A percentile compares a stretch with the other conserved stretches of the same genome.
phyloP scores from a whole-genome alignment of 1,139 yeast species.

The Ogataea hybrid region DNA sequence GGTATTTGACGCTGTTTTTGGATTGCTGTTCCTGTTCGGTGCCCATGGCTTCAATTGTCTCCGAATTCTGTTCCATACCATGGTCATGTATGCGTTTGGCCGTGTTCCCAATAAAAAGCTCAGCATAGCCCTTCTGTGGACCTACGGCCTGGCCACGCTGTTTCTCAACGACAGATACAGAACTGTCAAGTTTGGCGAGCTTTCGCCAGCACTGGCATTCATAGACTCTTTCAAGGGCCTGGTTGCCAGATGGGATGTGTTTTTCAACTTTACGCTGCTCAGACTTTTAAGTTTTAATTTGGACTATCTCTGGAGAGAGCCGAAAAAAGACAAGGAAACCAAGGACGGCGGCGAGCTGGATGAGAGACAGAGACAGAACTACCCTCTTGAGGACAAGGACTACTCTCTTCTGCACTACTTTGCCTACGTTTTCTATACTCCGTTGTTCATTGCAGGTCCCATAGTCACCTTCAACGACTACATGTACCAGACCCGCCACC shows the following conservation, averaged over 20 bases:
- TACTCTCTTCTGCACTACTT: conserved; percentile 65
- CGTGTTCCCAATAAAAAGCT: conserved; percentile 33
- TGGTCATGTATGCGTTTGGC: conserved; percentile 54
- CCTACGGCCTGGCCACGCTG: conserved; percentile 69
- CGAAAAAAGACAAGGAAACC: conserved; percentile 11
- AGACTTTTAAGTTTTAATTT: conserved; percentile 80
- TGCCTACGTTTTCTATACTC: conserved; percentile 80
- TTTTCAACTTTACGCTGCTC: conserved; percentile 83
- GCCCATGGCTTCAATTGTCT: conserved; percentile 78
- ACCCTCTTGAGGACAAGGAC: conserved; percentile 58
- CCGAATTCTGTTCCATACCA: conserved; percentile 58
- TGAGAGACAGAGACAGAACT: conserved; percentile 67
- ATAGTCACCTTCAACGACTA: conserved; percentile 90
- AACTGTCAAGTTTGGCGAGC: conserved; percentile 47
- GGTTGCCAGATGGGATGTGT: conserved; percentile 92
- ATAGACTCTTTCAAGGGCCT: conserved; percentile 72
- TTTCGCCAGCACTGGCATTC: conserved; percentile 38
- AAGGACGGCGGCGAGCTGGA: conserved; percentile 29
- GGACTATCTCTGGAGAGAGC: conserved; percentile 46
- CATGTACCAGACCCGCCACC: conserved; percentile 60
- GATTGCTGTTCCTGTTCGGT: conserved; percentile 63
- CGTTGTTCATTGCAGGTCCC: conserved; percentile 94
- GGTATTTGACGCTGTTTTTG: conserved; percentile 70
- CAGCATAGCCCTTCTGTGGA: conserved; percentile 57
- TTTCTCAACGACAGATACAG: conserved; percentile 74